These are phyloP conservation scores for Sicyos baderoa DNA, from an alignment of 306 rosid species.

Conservation along the genomic window DNA sequence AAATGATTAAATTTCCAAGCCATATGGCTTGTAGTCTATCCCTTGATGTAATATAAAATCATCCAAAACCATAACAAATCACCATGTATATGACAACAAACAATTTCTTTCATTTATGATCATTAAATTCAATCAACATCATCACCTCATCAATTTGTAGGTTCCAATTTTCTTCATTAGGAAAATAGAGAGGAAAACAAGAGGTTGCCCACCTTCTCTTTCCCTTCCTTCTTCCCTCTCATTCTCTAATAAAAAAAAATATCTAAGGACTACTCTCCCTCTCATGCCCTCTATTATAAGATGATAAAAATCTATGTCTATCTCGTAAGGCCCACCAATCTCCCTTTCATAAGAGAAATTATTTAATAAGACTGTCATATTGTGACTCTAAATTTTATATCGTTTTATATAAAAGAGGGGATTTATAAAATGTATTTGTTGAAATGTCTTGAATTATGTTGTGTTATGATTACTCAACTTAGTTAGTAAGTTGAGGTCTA, in stretches of 20 bases:
- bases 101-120: background rate
- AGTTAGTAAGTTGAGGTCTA: no score
- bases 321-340: no score
- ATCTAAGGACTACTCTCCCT: no score
- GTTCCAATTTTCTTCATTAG: background rate
- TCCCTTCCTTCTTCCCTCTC: no score
- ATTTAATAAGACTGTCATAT: no score
- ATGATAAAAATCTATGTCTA: background rate
- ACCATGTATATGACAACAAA: constrained; percentile 2
- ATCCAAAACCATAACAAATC: background rate
- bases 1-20: background rate
- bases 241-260: background rate
- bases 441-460: no score
- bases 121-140: background rate
- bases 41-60: background rate
- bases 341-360: no score
- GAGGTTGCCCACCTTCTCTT: background rate
- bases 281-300: no score
- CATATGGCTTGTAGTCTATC: background rate
- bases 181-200: background rate
- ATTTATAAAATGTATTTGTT: no score
- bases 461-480: no score
- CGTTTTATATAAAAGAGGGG: no score
- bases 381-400: no score
- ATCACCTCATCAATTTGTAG: background rate